Evolutionary conservation across 768 basidiomycete species (phyloP).

Genomic region (Thelephora ganbajun): DNA sequence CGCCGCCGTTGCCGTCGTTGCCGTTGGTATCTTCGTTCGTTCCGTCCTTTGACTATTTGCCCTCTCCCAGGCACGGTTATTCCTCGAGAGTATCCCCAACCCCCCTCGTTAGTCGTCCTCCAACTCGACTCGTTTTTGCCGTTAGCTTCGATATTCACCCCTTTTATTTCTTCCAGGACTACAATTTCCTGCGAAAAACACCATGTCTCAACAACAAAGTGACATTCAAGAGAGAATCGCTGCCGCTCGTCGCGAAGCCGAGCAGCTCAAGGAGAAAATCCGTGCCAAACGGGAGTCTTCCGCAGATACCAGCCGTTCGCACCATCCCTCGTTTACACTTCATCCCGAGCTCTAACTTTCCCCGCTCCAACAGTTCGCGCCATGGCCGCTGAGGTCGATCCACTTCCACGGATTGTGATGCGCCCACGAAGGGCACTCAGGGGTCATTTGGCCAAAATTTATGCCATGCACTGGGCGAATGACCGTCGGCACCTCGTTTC

Average conservation of each 20-base stretch:
- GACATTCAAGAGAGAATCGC: constrained; percentile 91
- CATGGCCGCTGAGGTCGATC: constrained; percentile 96
- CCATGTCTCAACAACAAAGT: constrained; percentile 69
- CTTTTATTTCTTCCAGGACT: background rate
- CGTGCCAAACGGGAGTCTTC: constrained; percentile 91
- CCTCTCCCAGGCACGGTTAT: background rate
- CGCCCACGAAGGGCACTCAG: constrained; percentile 88
- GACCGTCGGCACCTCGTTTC: constrained; percentile 97
- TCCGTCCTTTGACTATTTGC: background rate
- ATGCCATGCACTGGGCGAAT: constrained; percentile 99
- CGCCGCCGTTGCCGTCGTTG: background rate
- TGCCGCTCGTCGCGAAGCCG: constrained; percentile 91
- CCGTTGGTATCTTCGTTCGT: background rate
- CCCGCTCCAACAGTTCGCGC: constrained; percentile 63
- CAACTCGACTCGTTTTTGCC: background rate
- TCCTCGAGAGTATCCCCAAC: background rate
- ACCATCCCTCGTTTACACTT: background rate
- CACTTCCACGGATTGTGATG: constrained; percentile 93
- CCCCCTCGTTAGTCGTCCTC: background rate
- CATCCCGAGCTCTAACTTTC: constrained; percentile 1
- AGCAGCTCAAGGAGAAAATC: constrained; percentile 97
- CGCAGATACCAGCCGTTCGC: constrained; percentile 94
- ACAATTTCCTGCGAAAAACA: constrained; percentile 1
- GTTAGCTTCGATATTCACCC: background rate
- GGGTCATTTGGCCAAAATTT: constrained; percentile 98